phyloP scores from a whole-genome alignment of 192 early-diverging fungal genomes.

The Podila verticillata region DNA sequence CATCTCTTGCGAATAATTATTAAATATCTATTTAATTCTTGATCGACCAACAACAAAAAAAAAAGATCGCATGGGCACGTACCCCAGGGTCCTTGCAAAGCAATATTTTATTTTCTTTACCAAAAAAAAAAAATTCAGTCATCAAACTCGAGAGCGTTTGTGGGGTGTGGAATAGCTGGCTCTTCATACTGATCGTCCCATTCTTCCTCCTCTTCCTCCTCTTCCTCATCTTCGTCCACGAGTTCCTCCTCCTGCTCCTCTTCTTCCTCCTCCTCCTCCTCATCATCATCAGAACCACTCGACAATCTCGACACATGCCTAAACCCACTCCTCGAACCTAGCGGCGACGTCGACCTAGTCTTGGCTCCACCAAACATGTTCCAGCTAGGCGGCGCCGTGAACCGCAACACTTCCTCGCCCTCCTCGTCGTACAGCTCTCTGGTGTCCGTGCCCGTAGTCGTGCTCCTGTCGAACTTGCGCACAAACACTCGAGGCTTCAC shows the following conservation, averaged over 20 bases:
- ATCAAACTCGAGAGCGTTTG: slow-evolving; percentile 17
- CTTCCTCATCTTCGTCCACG: slow-evolving; percentile 7
- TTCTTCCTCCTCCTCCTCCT: slow-evolving; percentile 6
- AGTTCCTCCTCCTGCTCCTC: slow-evolving; percentile 6
- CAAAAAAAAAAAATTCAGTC: background rate
- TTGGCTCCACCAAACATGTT: background rate
- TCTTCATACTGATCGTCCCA: slow-evolving; percentile 27
- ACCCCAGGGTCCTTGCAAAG: no score
- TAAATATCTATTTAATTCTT: no score
- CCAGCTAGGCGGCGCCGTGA: background rate
- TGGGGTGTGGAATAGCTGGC: slow-evolving; percentile 22
- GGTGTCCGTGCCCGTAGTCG: slow-evolving; percentile 35
- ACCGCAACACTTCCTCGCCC: background rate
- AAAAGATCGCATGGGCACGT: no score
- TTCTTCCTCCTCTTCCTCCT: slow-evolving; percentile 13
- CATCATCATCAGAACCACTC: slow-evolving; percentile 1
- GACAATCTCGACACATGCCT: background rate
- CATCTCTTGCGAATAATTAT: no score
- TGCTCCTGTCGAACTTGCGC: slow-evolving; percentile 57
- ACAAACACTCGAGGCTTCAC: slow-evolving; percentile 71
- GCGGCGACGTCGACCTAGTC: background rate
- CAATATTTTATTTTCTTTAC: no score
- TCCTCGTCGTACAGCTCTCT: background rate
- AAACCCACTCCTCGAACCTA: background rate
- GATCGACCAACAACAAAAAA: no score